phyloP scores from a whole-genome alignment of 2,329 filamentous ascomycete species.

The Fusarium humuli region DNA sequence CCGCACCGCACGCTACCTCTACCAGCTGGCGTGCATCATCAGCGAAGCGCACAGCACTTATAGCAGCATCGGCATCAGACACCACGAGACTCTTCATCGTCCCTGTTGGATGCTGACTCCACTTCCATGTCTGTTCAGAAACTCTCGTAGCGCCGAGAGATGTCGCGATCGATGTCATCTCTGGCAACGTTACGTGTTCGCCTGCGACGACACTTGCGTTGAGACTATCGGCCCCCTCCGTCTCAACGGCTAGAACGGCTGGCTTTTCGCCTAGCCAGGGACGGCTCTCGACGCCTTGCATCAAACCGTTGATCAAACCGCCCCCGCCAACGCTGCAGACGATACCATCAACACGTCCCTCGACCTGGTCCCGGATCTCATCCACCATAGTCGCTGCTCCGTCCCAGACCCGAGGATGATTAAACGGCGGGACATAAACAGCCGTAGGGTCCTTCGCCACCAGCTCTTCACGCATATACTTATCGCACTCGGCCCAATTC shows the following conservation, averaged over 20 bases:
- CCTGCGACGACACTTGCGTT: constrained; percentile 69
- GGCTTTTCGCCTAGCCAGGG: constrained; percentile 52
- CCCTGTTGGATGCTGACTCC: constrained; percentile 61
- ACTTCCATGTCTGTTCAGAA: constrained; percentile 73
- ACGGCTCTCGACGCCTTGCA: constrained; percentile 71
- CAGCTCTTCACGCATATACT: constrained; percentile 69
- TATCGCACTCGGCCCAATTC: constrained; percentile 77
- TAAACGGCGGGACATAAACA: constrained; percentile 78
- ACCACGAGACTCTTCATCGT: constrained; percentile 52
- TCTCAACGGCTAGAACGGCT: constrained; percentile 79
- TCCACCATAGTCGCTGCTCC: constrained; percentile 71
- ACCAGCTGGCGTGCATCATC: constrained; percentile 86
- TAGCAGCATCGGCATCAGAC: constrained; percentile 75
- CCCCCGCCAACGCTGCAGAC: constrained; percentile 86
- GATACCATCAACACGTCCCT: constrained; percentile 71
- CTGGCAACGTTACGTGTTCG: constrained; percentile 70
- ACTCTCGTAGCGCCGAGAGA: constrained; percentile 81
- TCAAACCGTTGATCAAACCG: constrained; percentile 80
- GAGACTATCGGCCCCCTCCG: constrained; percentile 77
- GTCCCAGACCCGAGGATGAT: constrained; percentile 75
- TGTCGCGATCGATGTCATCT: constrained; percentile 80
- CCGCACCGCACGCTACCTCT: constrained; percentile 87
- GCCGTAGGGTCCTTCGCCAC: constrained; percentile 63
- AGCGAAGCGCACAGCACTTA: constrained; percentile 79
- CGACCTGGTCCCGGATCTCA: constrained; percentile 57